Base-by-base conservation (phyloP, 768 basidiomycete genomes). In the Leccinum broughii region DNA sequence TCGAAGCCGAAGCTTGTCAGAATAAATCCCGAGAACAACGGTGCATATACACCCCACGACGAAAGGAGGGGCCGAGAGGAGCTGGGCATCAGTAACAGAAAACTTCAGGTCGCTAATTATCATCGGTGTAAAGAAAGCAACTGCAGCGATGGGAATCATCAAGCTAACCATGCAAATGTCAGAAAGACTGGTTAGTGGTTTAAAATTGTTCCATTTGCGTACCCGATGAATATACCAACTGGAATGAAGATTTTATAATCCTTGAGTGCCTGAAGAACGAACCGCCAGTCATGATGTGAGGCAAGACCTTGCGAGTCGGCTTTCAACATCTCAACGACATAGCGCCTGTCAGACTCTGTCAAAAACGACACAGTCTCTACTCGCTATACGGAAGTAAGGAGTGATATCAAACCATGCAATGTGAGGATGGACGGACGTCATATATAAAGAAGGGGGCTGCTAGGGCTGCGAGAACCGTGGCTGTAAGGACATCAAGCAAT, bases 31-130 rank as follows among this genome's bases (percentile, higher is more conserved):
- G 3, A 74, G 66, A 56, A 63, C 6, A 22, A 83, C 64, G 5
- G 79, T 80, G 5, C 65, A 63, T 24, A 80, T 55, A 54, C 80
- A 80, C 1, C 77, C 81, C n/a, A 70, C 76, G 26, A 75, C 70
- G 37, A 77, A 84, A 5, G 81, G 81, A 9, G 81, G 81, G 35
- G 80, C 74, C 2, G 79, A 78, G 24, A 85, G 69, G 8, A 77
- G 63, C 58, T 85, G 77, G 4, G 83, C 80, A 28, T 76, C 66
- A 73, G 80, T 73, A 26, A 82, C 78, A n/a, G 78, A 74, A 70
- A 73, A 86, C 3, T 83, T 81, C 7, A 83, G 75, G 52, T 79
- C 70, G 20, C 73, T 68, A 37, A 83, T 77, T 60, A 82, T 80
- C 6, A 78, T 80, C 1, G 82, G 81, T 6, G 76, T 75, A 66